Evolutionary conservation across 2,329 filamentous ascomycete genomes (phyloP), one percentile per base, ranked within the genome.

Genomic region (Sclerotinia spermophila): DNA sequence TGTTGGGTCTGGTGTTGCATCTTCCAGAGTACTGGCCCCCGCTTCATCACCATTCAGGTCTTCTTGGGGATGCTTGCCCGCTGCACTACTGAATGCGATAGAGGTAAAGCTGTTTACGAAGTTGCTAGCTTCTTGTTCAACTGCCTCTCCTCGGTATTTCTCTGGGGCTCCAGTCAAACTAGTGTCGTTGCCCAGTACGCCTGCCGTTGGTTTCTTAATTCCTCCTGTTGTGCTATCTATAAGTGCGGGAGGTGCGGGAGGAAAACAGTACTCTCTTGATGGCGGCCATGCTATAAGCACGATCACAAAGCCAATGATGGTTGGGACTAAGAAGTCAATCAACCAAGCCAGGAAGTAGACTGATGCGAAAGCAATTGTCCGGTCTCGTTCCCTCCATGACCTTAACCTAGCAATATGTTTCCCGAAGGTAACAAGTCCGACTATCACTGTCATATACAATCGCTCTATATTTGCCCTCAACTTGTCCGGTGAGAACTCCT

Each of bases 401-500:
- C 93, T 85, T 8, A 97, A 81, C 19, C 93, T 85, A 3, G 87
- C 90, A 73, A 94, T 85, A 72, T 97, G 93, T 76, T 96, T 95
- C 72, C 86, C 86, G 24, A 87, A 85, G 0, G 83, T 85, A 58
- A 93, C 85, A 19, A 93, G 60, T 21, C 89, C 85, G 64, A 94
- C 86, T 11, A 91, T 83, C 0, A 96, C 87, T 0, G 90, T 92
- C 85, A 93, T 94, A 79, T 96, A 96, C 17, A 96, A 82, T 21
- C 93, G 85, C 80, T 96, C 93, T 5, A 96, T 79, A 68, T 91
- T 93, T 3, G 90, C 87, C 17, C 93, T 86, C 59, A 96, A 82
- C 81, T 96, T 96, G 77, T 96, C 92, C 0, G 93, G 92, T 0
- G 91, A 92, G 79, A 96, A 96, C 71, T 94, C 91, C 74, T 96